Evolutionary conservation across 2,329 filamentous ascomycete species (phyloP), one percentile per base, ranked within the genome.

Genomic region (Trichophyton simii): DNA sequence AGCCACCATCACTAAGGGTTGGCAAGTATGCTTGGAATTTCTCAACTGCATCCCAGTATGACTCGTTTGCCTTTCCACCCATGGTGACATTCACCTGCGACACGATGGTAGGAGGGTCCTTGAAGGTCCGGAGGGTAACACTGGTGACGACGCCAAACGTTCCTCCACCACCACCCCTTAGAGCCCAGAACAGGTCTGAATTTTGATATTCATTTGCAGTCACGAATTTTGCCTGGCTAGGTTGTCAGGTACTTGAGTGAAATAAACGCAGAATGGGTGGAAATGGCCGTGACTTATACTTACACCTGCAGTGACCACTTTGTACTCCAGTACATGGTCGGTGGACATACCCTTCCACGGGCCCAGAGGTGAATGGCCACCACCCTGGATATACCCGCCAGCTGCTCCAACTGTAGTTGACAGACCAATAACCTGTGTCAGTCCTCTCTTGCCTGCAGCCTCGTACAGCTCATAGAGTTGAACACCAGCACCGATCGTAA

Each of bases 151-250:
- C 75, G 1, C 76, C 83, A 65, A 80, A 87, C 34, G 77, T 85
- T 15, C 82, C 82, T 8, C 78, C 80, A 1, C 84, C 83, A 0
- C 84, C 83, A 2, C 83, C 83, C 48, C 76, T 75, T 0, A 86
- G 70, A 1, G 84, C 85, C 84, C 83, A 87, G 72, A 83, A 87
- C 0, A 87, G 73, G 59, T 86, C 83, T 0, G 73, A 62, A 64
- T 86, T 81, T 36, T 78, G 63, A 0, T 66, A 67, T 0, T 73
- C 75, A 3, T 75, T 79, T 0, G 82, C 82, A 1, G 70, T 77
- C 1, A 84, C 64, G n/a, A 78, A 66, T 15, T 75, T 62, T 1
- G 83, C 82, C 61, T 73, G 70, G 22, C 74, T 22, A 65, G 50
- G 22, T n/a, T 18, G 44, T 59, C 58, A 59, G 44, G 3, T 1